Conservation (phyloP, 495 filamentous ascomycete genomes). For the Cladorrhinum samala region DNA sequence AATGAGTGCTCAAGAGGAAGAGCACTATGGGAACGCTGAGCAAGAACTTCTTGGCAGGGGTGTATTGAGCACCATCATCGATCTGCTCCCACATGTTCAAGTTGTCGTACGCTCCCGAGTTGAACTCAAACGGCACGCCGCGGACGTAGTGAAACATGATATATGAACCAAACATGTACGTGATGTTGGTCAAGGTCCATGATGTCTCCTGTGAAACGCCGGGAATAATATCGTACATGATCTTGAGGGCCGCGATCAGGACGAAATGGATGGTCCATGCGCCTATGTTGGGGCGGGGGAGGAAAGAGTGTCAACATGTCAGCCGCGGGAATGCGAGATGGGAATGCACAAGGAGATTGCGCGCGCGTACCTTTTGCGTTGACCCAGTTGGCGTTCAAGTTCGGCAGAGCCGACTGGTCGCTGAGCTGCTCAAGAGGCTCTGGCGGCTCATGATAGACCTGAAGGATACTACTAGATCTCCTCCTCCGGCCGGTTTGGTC, state of each 20-base stretch:
- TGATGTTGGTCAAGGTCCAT: conserved; percentile 97
- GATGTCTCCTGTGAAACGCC: conserved; percentile 94
- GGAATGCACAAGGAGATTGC: no score
- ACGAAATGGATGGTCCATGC: conserved; percentile 97
- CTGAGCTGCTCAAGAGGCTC: conserved; percentile 94
- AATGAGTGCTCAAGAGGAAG: conserved; percentile 95
- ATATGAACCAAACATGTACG: conserved; percentile 97
- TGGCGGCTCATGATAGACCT: conserved; percentile 80
- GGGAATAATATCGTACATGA: conserved; percentile 91
- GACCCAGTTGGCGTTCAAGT: conserved; percentile 97
- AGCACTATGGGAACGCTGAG: conserved; percentile 88
- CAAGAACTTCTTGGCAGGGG: conserved; percentile 95
- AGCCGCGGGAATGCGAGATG: no score
- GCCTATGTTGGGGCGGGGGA: conserved; percentile 46
- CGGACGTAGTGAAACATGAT: conserved; percentile 99
- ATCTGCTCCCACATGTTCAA: conserved; percentile 99
- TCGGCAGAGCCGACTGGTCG: conserved; percentile 89
- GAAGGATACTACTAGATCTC: conserved; percentile 88
- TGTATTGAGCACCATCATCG: conserved; percentile 98
- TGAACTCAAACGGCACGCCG: conserved; percentile 98
- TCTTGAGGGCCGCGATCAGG: conserved; percentile 81
- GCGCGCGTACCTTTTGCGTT: conserved; percentile 89
- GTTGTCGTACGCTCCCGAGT: conserved; percentile 97
- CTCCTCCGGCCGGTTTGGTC: conserved; percentile 64
- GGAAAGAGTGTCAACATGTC: no score